Evolutionary conservation across 257 asterid genomes (phyloP).

Genomic region (Datura wrightii): DNA sequence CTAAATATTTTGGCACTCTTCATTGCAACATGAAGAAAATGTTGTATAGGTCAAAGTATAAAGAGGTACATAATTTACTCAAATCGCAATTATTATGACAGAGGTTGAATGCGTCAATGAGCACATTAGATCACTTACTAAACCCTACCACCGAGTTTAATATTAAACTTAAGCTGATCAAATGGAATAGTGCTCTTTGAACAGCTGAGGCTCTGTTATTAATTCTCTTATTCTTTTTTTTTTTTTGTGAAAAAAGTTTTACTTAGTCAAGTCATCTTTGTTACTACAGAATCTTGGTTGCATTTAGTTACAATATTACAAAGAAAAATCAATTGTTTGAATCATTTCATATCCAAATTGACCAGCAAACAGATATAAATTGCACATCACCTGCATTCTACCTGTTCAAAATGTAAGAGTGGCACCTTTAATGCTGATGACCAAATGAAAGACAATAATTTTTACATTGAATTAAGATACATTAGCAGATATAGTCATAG

Average conservation of each 20-base stretch:
- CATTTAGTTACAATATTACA: not conserved
- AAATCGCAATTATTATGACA: not conserved
- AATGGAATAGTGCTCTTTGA: constrained; percentile 2
- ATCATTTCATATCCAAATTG: not conserved
- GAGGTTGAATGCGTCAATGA: not conserved
- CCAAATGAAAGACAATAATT: not conserved
- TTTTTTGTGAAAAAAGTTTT: not conserved
- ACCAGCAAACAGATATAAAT: constrained; percentile 11
- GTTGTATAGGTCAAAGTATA: not conserved
- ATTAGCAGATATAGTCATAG: constrained; percentile 20
- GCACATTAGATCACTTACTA: constrained; percentile 22
- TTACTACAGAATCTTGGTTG: not conserved
- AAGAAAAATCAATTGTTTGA: constrained; percentile 21
- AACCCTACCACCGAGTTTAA: not conserved
- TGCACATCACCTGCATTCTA: not conserved
- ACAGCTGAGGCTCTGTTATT: not conserved
- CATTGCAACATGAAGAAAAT: not conserved
- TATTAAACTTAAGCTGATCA: constrained; percentile 12
- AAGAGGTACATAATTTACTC: not conserved
- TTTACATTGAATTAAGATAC: not conserved
- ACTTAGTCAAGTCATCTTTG: not conserved
- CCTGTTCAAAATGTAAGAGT: not conserved
- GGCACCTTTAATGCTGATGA: not conserved
- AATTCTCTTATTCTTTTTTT: not conserved
- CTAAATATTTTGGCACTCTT: constrained; percentile 1